phyloP scores from a whole-genome alignment of 192 early-diverging fungal genomes.

The Umbelopsis vinacea region DNA sequence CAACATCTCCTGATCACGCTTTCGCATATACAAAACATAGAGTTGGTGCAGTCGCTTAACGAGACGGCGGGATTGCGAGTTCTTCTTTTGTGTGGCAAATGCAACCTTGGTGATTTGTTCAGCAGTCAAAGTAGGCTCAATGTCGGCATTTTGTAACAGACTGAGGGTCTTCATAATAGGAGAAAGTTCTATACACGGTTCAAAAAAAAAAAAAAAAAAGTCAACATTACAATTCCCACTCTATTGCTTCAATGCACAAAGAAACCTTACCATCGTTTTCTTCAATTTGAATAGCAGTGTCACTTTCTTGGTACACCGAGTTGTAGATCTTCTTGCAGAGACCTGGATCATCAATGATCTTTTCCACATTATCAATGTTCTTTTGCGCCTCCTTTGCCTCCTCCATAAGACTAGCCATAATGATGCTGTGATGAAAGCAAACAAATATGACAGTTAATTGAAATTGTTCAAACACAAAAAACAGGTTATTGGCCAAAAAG shows the following conservation, averaged over 20 bases:
- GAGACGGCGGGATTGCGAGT: slow-evolving; percentile 27
- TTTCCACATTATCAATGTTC: slow-evolving; percentile 39
- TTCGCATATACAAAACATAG: slow-evolving; percentile 49
- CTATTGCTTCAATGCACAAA: not conserved
- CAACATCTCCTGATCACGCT: slow-evolving; percentile 54
- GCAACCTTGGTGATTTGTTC: slow-evolving; percentile 35
- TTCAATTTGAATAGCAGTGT: not conserved
- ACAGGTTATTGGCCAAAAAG: no score
- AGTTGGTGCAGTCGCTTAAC: slow-evolving; percentile 47
- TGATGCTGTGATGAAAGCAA: slow-evolving; percentile 41
- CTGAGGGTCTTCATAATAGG: slow-evolving; percentile 11
- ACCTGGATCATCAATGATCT: slow-evolving; percentile 33
- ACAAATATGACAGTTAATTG: not conserved
- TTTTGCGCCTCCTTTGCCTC: slow-evolving; percentile 53
- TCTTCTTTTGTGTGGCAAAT: slow-evolving; percentile 13
- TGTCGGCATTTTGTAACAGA: slow-evolving; percentile 27
- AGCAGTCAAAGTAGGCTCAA: slow-evolving; percentile 15
- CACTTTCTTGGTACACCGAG: slow-evolving; percentile 41
- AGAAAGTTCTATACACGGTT: not conserved
- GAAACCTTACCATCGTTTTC: not conserved
- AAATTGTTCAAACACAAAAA: not conserved
- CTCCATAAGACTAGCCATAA: slow-evolving; percentile 56
- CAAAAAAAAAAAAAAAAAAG: no score
- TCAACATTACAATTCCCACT: no score
- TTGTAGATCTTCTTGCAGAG: slow-evolving; percentile 57